Evolutionary conservation across 2,329 filamentous ascomycete species (phyloP).

Genomic region (Fusarium sambucinum): DNA sequence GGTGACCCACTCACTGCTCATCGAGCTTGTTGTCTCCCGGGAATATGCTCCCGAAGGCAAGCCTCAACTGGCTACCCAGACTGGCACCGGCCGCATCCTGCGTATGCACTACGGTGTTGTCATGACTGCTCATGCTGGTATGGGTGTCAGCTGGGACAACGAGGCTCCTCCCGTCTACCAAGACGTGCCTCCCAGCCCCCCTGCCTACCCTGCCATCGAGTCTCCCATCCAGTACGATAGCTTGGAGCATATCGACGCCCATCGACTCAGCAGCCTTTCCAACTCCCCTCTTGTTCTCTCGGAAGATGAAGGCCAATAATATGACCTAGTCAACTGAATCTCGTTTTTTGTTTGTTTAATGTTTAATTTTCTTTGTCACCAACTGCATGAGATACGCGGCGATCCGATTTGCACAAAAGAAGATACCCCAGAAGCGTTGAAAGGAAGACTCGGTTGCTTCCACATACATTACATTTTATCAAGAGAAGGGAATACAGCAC

Average conservation of each 20-base stretch:
- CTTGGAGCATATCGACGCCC: constrained; percentile 52
- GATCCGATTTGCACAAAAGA: constrained; percentile 44
- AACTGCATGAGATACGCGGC: constrained; percentile 46
- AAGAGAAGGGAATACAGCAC: constrained; percentile 47
- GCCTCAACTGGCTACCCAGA: constrained; percentile 78
- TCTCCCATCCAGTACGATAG: constrained; percentile 56
- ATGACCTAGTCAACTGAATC: neutral
- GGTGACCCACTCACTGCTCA: constrained; percentile 85
- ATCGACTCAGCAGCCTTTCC: constrained; percentile 43
- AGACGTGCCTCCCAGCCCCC: constrained; percentile 89
- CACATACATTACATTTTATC: constrained; percentile 32
- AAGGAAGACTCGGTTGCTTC: constrained; percentile 42
- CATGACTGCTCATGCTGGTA: constrained; percentile 84
- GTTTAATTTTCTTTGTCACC: constrained; percentile 33
- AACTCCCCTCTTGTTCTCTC: constrained; percentile 28
- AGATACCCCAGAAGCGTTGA: constrained; percentile 50
- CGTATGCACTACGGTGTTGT: constrained; percentile 89
- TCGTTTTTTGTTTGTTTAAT: constrained; percentile 26
- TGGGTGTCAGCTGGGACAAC: constrained; percentile 97
- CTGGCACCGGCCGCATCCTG: constrained; percentile 89
- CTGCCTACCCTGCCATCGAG: constrained; percentile 67
- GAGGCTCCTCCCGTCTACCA: constrained; percentile 94
- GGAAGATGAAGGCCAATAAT: constrained; percentile 36
- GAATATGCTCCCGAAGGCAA: constrained; percentile 83
- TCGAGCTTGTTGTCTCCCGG: constrained; percentile 94